phyloP scores from a whole-genome alignment of 345 rosid species.

The Arabis alpina region DNA sequence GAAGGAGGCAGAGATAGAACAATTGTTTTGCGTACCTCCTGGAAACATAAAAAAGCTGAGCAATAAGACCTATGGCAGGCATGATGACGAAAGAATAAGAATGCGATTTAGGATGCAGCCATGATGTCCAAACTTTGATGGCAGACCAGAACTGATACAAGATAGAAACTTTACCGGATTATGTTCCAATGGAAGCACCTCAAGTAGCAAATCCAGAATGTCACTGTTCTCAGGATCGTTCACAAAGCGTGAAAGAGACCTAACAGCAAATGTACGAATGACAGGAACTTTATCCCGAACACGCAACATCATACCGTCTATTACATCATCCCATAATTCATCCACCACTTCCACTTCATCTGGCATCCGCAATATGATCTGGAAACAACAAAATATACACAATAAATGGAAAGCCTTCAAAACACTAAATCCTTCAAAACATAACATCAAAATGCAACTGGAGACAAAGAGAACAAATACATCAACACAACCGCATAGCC shows the following conservation, averaged over 20 bases:
- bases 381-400: slow-evolving; percentile 8
- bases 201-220: slow-evolving; percentile 80
- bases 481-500: neutral
- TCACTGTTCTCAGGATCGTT: slow-evolving; percentile 83
- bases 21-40: slow-evolving; percentile 94
- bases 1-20: slow-evolving; percentile 86
- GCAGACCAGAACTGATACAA: slow-evolving; percentile 1
- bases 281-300: slow-evolving; percentile 74
- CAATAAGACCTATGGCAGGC: slow-evolving; percentile 13
- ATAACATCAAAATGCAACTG: neutral
- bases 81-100: neutral
- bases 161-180: slow-evolving; percentile 60
- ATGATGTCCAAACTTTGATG: neutral
- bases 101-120: neutral
- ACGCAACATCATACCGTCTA: slow-evolving; percentile 74
- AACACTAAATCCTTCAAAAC: neutral
- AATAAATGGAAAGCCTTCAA: no score
- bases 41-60: slow-evolving; percentile 32
- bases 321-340: slow-evolving; percentile 85
- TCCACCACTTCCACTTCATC: slow-evolving; percentile 86
- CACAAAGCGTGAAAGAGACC: slow-evolving; percentile 90
- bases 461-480: neutral
- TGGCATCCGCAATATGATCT: slow-evolving; percentile 84
- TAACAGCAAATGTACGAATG: slow-evolving; percentile 76
- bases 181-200: slow-evolving; percentile 70